Base-by-base conservation (phyloP, 257 asterid species). In the Verbascum thapsus region DNA sequence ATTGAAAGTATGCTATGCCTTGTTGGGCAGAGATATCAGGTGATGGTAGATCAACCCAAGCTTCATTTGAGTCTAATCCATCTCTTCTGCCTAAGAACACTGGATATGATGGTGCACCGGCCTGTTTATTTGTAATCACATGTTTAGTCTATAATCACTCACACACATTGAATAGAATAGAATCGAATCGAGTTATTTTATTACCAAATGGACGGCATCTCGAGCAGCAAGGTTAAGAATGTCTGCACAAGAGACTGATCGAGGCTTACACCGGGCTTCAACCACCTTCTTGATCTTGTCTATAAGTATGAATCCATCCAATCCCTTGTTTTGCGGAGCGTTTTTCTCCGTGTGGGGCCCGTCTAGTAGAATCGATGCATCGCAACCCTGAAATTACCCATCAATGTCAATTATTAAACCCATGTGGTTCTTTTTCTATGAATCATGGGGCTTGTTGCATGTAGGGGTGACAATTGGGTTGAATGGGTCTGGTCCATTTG, bases 51-150 rank as follows among this genome's bases (percentile, higher is more conserved):
- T 89, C 89, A 5, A 89, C 82, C 88, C 94, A 82, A 23, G 75
- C 71, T 11, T 78, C 83, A 10, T 71, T 76, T 20, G 95, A 89
- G 10, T 79, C 81, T 1, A 64, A 0, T 3, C 97, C 97, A 66
- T 89, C 95, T 72, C 85, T 76, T 78, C 97, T 84, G 2, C 97
- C 97, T 73, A 89, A 63, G 10, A 80, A 53, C 67, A 89, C 95
- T 0, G 88, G 94, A 57, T 89, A 86, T 7, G 95, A 89, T 10
- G 97, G 88, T 59, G 89, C 86, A 39, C 95, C 95, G 35, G 94
- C 84, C 96, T 87, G 80, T 39, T 58, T 2, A 3, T 50, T 30
- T 58, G 22, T 4, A 37, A n/a, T 19, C 7, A 49, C 3, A 5
- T 26, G 32, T 26, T 26, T 26, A 26, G 32, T 26, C 32, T n/a